A percentile compares a stretch with the other conserved stretches of the same genome.
Conservation (phyloP, 768 basidiomycete genomes). For the Boletus subcaerulescens region DNA sequence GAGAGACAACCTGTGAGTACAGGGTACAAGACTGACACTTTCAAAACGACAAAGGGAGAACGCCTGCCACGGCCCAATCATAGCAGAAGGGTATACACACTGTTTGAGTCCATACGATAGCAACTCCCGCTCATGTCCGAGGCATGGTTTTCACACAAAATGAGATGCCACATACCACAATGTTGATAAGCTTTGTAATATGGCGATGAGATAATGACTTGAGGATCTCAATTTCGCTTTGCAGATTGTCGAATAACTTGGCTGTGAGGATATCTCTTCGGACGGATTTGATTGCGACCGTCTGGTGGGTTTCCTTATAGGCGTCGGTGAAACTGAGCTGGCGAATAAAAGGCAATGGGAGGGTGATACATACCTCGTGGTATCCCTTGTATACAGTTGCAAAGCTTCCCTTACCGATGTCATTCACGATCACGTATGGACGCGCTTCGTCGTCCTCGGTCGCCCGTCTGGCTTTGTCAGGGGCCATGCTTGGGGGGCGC, state of each 20-base stretch:
- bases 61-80: background rate
- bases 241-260: constrained; percentile 96
- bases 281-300: constrained; percentile 94
- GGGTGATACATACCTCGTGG: constrained; percentile 63
- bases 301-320: constrained; percentile 65
- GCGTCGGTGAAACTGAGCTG: background rate
- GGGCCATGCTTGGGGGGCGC: constrained; percentile 21
- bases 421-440: constrained; percentile 73
- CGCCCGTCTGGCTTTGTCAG: constrained; percentile 30
- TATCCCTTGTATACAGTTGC: constrained; percentile 95
- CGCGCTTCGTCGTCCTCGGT: constrained; percentile 67
- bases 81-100: background rate
- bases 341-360: background rate
- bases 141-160: background rate
- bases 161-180: constrained; percentile 59
- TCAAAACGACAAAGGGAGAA: background rate
- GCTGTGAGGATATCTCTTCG: constrained; percentile 81
- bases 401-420: constrained; percentile 90
- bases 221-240: constrained; percentile 95
- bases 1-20: constrained; percentile 8
- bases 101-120: background rate
- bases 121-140: background rate
- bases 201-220: constrained; percentile 91
- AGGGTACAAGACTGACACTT: background rate
- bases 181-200: constrained; percentile 90